phyloP scores from a whole-genome alignment of 2,329 filamentous ascomycete species.

The Fusarium nygamai region DNA sequence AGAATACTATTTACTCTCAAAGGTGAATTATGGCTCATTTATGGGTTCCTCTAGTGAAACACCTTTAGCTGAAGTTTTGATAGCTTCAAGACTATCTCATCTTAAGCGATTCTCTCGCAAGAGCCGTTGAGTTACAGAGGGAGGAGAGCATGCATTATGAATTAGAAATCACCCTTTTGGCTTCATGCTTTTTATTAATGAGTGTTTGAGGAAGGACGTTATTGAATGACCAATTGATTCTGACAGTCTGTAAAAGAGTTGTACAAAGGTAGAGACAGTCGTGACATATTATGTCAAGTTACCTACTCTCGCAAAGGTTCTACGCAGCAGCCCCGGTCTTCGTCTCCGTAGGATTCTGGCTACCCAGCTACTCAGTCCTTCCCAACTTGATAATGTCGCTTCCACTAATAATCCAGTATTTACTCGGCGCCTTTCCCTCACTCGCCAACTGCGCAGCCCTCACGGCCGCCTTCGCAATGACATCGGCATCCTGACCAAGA shows the following conservation, averaged over 20 bases:
- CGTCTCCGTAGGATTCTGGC: conserved; percentile 24
- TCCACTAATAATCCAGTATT: conserved; percentile 69
- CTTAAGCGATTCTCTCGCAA: no score
- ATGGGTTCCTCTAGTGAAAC: not conserved
- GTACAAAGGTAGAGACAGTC: not conserved
- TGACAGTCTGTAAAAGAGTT: not conserved
- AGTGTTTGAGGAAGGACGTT: not conserved
- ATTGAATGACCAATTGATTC: not conserved
- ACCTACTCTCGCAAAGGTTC: not conserved
- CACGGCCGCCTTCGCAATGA: conserved; percentile 76
- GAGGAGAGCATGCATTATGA: not conserved
- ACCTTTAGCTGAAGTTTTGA: not conserved
- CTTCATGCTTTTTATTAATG: not conserved
- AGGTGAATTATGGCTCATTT: not conserved
- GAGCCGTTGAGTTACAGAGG: not conserved
- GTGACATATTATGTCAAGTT: not conserved
- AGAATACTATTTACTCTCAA: not conserved
- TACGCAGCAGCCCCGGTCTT: conserved; percentile 4
- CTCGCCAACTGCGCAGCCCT: conserved; percentile 66
- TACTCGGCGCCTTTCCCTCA: conserved; percentile 67
- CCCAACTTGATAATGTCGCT: conserved; percentile 74
- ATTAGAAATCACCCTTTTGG: not conserved
- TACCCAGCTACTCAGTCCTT: conserved; percentile 63
- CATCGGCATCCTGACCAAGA: conserved; percentile 77
- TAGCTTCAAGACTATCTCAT: not conserved